Evolutionary conservation across 1,284 basidiomycete genomes (phyloP), one percentile per base, ranked within the genome.

Genomic region (Inonotus hispidus): DNA sequence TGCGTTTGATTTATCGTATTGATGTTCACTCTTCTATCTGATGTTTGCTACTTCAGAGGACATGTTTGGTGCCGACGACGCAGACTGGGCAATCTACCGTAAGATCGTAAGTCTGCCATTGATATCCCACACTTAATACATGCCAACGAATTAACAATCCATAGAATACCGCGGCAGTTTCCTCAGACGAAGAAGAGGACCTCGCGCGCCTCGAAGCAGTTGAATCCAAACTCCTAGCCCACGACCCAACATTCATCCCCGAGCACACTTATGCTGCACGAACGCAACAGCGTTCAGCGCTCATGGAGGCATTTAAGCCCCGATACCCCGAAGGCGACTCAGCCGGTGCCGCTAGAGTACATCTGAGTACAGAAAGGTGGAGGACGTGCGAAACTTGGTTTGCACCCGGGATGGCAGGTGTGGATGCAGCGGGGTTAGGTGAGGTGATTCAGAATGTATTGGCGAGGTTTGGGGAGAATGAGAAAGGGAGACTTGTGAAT

Each of bases 61-160:
- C 68, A 90, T 82, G 71, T 99, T 99, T 69, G 95, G 97, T 1
- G 90, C 88, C 32, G 90, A 98, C 67, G 96, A 99, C 70, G 93
- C 90, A 16, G 96, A 99, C 72, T 99, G 97, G 96, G 89, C 89
- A 0, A 95, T 99, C 56, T 99, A 99, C 71, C 92, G 96, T 61
- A 95, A 98, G 75, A 96, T 99, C 62, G 93, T 94, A 68, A 65
- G 80, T 73, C 27, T 35, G 11, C 56, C 21, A 32, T n/a, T n/a
- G n/a, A 13, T 57, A n/a, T n/a, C n/a, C 4, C 56, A 45, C 4
- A 25, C 3, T 47, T 47, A 19, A n/a, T 7, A 14, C 25, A 38
- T 19, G n/a, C n/a, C 52, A 5, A 27, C 19, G 29, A 10, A 47
- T 27, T 55, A 13, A 32, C 6, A 23, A 7, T 53, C 19, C 16